Evolutionary conservation across 345 rosid species (phyloP), one percentile per base, ranked within the genome.

Genomic region (Lumnitzera racemosa): DNA sequence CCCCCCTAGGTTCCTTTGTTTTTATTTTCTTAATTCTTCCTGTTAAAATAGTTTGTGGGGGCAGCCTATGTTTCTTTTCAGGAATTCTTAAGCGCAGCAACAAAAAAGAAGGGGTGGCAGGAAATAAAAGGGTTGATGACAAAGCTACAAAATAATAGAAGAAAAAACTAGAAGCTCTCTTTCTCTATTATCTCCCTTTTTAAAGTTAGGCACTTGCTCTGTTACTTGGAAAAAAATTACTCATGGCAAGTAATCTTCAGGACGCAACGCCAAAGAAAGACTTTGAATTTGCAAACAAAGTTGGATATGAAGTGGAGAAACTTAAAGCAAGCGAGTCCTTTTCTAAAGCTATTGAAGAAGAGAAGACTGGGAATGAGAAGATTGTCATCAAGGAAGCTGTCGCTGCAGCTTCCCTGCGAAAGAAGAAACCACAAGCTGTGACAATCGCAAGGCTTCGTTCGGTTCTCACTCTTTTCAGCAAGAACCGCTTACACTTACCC

Each of bases 211-310:
- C 5, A 36, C 10, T 36, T 7, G 43, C 10, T 36, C 43, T 1
- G 43, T 36, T 5, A 36, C 43, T 36, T 4, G 43, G 43, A 4
- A 36, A 36, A 36, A 36, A 29, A 29, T 3, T 5, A 36, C 7
- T 53, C 56, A 53, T 53, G 56, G 56, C 27, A 10, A 53, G 29
- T 12, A 12, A 29, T 59, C 66, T 63, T 47, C 59, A 61, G 43
- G 66, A 70, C 55, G 49, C 53, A 25, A 51, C 63, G 23, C 46
- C 60, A 57, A 71, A 65, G 60, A 57, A 70, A n/a, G 63, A 71
- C 67, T 71, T 61, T 56, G 70, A 66, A 31, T 71, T 70, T 70
- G 66, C 75, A 36, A 71, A 71, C 24, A 71, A 71, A 63, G 59
- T 23, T 53, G 56, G 11, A 2, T 13, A 24, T 23, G 56, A 53